Conservation (phyloP, 2,329 filamentous ascomycete genomes). For the Aureobasidium sp. region DNA sequence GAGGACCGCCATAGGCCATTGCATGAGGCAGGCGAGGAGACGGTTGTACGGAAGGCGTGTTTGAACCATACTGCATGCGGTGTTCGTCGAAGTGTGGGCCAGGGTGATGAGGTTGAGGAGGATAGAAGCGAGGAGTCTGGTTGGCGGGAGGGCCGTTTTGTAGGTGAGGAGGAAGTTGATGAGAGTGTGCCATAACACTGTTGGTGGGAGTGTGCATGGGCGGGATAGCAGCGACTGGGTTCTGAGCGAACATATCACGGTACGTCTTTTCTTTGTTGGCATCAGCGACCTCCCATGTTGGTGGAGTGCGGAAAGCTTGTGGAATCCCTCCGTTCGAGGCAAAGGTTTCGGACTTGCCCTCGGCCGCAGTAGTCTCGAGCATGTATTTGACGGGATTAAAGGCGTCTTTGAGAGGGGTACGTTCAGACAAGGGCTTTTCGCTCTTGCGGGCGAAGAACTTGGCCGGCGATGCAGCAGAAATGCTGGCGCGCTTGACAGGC, state of each 20-base stretch:
- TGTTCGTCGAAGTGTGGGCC: slow-evolving; percentile 73
- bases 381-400: slow-evolving; percentile 64
- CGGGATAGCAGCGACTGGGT: slow-evolving; percentile 50
- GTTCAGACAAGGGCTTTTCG: slow-evolving; percentile 53
- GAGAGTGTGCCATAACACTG: slow-evolving; percentile 69
- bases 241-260: slow-evolving; percentile 68
- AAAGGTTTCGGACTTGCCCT: slow-evolving; percentile 54
- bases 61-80: slow-evolving; percentile 76
- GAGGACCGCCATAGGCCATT: slow-evolving; percentile 51
- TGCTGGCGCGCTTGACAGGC: slow-evolving; percentile 25
- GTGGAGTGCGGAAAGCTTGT: slow-evolving; percentile 74
- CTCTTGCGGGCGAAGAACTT: slow-evolving; percentile 67
- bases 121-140: slow-evolving; percentile 72
- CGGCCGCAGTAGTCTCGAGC: slow-evolving; percentile 50
- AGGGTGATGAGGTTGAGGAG: slow-evolving; percentile 65
- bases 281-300: slow-evolving; percentile 70
- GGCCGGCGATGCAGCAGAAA: slow-evolving; percentile 31
- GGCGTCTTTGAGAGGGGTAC: slow-evolving; percentile 46
- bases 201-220: slow-evolving; percentile 53
- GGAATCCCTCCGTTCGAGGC: slow-evolving; percentile 75
- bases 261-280: slow-evolving; percentile 73
- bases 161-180: slow-evolving; percentile 76
- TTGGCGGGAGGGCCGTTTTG: slow-evolving; percentile 63
- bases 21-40: slow-evolving; percentile 67
- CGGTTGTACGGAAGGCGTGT: slow-evolving; percentile 67